Evolutionary conservation across 257 asterid genomes (phyloP).

Genomic region (Salvia splendens): DNA sequence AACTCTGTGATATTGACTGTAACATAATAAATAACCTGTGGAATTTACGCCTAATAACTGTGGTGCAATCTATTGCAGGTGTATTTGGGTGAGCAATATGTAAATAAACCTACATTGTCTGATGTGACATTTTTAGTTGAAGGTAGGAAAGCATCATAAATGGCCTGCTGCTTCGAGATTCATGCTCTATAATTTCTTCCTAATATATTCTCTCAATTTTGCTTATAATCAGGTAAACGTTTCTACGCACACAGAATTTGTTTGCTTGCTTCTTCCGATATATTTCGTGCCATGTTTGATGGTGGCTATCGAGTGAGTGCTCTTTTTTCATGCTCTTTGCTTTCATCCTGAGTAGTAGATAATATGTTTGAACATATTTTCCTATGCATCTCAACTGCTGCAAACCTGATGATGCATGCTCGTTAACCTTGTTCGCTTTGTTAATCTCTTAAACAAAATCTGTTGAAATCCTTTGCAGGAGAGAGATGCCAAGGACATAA

Average conservation of each 20-base stretch:
- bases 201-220: conserved; percentile 10
- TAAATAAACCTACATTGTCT: conserved; percentile 68
- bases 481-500: conserved; percentile 89
- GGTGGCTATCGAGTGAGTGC: conserved; percentile 94
- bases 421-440: conserved; percentile 15
- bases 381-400: neutral
- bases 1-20: neutral
- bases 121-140: conserved; percentile 88
- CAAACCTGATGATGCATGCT: neutral
- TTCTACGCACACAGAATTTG: conserved; percentile 97
- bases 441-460: conserved; percentile 1
- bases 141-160: conserved; percentile 44
- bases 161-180: conserved; percentile 19
- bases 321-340: neutral
- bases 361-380: neutral
- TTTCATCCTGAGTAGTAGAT: neutral
- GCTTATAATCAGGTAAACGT: conserved; percentile 51
- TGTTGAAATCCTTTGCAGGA: conserved; percentile 53
- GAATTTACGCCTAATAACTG: conserved; percentile 4
- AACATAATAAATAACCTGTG: neutral
- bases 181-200: conserved; percentile 18
- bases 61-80: conserved; percentile 52
- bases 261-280: conserved; percentile 94
- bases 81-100: conserved; percentile 80
- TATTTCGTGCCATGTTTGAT: conserved; percentile 96